These are phyloP conservation scores for Aspergillus neotritici DNA, from an alignment of 2,329 filamentous ascomycete genomes.

Conservation along the genomic window DNA sequence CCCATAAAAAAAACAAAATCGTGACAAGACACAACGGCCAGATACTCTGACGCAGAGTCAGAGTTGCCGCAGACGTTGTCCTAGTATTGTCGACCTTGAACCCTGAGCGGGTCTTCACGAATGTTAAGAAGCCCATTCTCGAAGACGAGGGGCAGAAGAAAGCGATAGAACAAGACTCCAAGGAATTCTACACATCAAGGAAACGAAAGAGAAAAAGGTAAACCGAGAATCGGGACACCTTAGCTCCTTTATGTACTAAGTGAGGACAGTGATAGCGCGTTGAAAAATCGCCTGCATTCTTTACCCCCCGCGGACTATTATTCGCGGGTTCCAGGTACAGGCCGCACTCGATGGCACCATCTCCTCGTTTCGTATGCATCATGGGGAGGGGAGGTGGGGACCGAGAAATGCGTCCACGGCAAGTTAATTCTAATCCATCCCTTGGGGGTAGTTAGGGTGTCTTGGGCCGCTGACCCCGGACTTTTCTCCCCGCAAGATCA, in stretches of 20 bases:
- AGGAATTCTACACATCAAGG: background rate
- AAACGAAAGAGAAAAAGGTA: background rate
- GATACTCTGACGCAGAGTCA: constrained; percentile 42
- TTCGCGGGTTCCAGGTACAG: constrained; percentile 1
- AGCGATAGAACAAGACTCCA: background rate
- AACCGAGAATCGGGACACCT: background rate
- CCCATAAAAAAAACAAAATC: constrained; percentile 51
- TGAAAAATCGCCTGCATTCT: too few species aligned
- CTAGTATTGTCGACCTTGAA: constrained; percentile 30
- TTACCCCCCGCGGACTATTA: background rate
- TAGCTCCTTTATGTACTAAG: constrained; percentile 2
- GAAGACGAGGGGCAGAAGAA: background rate
- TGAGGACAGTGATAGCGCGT: too few species aligned
- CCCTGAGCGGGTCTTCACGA: constrained; percentile 29
- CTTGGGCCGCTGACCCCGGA: constrained; percentile 5
- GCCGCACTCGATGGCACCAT: background rate
- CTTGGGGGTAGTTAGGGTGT: background rate
- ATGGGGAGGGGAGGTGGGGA: background rate
- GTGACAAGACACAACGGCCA: constrained; percentile 44
- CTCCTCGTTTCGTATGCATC: constrained; percentile 2
- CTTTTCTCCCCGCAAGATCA: constrained; percentile 5
- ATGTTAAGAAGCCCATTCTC: constrained; percentile 24
- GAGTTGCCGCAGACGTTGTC: constrained; percentile 37
- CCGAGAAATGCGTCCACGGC: background rate
- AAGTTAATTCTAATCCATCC: too few species aligned